These are phyloP conservation scores for Ceratobasidium sp. DNA, from an alignment of 1,284 basidiomycete species.

Conservation along the genomic window DNA sequence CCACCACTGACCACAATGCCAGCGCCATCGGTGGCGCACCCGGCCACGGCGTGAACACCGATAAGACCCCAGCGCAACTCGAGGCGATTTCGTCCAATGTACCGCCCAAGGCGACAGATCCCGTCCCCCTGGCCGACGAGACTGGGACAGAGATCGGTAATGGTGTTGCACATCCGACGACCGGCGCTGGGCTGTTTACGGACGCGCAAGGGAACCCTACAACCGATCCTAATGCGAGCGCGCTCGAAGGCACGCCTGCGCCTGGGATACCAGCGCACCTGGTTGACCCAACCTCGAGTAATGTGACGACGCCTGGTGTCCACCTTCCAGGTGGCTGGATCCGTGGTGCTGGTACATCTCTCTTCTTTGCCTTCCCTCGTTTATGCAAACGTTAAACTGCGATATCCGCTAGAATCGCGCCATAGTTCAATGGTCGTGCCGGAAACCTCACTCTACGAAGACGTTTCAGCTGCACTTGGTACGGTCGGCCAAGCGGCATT, in stretches of 20 bases:
- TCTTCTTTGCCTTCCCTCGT: neutral
- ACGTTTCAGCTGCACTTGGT: conserved; percentile 20
- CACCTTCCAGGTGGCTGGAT: conserved; percentile 37
- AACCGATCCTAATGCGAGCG: conserved; percentile 13
- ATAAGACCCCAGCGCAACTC: conserved; percentile 12
- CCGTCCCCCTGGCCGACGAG: neutral
- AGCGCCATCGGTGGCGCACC: conserved; percentile 12
- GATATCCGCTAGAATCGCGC: conserved; percentile 1
- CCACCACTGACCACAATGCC: conserved; percentile 7
- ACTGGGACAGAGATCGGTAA: neutral
- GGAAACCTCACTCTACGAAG: conserved; percentile 31
- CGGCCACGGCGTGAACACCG: conserved; percentile 17
- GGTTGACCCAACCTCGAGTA: neutral
- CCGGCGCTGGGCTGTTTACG: neutral
- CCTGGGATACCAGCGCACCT: neutral
- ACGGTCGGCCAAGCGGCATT: conserved; percentile 26
- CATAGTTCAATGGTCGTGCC: conserved; percentile 4
- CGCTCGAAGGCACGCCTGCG: conserved; percentile 3
- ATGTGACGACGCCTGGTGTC: conserved; percentile 9
- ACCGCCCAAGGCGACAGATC: conserved; percentile 9
- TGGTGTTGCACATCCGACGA: neutral
- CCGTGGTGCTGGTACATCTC: conserved; percentile 10
- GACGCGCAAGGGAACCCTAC: conserved; percentile 20
- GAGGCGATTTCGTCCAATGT: neutral
- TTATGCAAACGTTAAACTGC: neutral